Conservation (phyloP, 441 rosid species). For the Adansonia grandidieri region DNA sequence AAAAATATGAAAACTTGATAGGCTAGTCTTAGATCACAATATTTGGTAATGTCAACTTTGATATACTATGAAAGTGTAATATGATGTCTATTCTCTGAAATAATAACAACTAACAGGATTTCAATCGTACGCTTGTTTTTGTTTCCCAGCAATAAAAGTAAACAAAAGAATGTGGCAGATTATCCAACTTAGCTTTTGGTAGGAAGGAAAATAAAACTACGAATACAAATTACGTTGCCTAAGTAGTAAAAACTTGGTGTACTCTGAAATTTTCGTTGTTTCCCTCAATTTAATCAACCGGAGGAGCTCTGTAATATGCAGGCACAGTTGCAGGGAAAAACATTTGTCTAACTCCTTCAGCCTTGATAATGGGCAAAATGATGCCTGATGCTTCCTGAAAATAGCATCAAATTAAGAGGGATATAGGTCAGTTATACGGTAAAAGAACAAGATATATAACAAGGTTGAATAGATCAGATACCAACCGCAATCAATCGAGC, state of each 20-base stretch:
- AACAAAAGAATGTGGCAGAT: neutral
- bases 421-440: neutral
- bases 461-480: neutral
- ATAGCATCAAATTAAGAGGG: neutral
- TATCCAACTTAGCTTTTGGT: neutral
- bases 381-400: constrained; percentile 27
- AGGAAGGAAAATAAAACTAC: neutral
- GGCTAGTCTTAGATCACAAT: neutral
- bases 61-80: neutral
- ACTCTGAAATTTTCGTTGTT: neutral
- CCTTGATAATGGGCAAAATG: constrained; percentile 26
- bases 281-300: neutral
- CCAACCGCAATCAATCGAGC: constrained; percentile 24
- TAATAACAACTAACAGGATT: neutral
- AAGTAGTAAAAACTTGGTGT: neutral
- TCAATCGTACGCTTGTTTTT: neutral
- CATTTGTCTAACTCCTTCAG: constrained; percentile 34
- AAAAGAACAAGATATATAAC: neutral
- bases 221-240: neutral
- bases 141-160: neutral
- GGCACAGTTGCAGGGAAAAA: constrained; percentile 28
- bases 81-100: neutral
- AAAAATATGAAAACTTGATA: neutral
- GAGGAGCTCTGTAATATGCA: constrained; percentile 15
- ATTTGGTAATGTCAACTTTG: neutral